Conservation (phyloP, 371 early-diverging fungal genomes). For the Synchytrium microbalum region DNA sequence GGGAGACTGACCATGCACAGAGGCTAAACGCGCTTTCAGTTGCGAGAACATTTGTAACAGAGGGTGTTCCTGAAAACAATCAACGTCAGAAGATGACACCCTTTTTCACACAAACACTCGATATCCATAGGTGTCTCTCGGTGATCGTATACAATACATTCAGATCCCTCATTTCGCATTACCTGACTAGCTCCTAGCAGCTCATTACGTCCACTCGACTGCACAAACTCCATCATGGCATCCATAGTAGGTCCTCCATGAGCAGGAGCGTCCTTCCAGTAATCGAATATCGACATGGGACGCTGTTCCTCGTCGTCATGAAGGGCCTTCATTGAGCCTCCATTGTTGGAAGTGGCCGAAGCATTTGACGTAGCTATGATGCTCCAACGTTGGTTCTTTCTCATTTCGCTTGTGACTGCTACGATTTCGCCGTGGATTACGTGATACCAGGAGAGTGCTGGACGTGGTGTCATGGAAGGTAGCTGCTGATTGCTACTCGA, state of each 20-base stretch:
- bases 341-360: background rate
- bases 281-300: slow-evolving; percentile 15
- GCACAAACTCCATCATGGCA: slow-evolving; percentile 20
- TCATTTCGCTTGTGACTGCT: slow-evolving; percentile 71
- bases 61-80: slow-evolving; percentile 48
- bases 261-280: slow-evolving; percentile 18
- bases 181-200: slow-evolving; percentile 30
- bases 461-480: slow-evolving; percentile 1
- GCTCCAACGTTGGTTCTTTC: slow-evolving; percentile 76
- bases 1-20: slow-evolving; percentile 43
- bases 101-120: background rate
- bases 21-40: slow-evolving; percentile 55
- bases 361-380: slow-evolving; percentile 2
- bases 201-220: slow-evolving; percentile 14
- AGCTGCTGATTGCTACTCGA: too few relatives aligned
- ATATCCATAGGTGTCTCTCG: too few relatives aligned
- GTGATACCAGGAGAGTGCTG: slow-evolving; percentile 62
- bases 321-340: slow-evolving; percentile 1
- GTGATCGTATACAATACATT: too few relatives aligned
- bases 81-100: background rate
- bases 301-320: background rate
- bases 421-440: slow-evolving; percentile 73
- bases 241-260: slow-evolving; percentile 19
- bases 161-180: too few relatives aligned
- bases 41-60: slow-evolving; percentile 63